A percentile compares a stretch with the other conserved stretches of the same genome.
These are phyloP conservation scores for Lasiodiplodia gonubiensis DNA, from an alignment of 2,329 filamentous ascomycete genomes.

Conservation along the genomic window DNA sequence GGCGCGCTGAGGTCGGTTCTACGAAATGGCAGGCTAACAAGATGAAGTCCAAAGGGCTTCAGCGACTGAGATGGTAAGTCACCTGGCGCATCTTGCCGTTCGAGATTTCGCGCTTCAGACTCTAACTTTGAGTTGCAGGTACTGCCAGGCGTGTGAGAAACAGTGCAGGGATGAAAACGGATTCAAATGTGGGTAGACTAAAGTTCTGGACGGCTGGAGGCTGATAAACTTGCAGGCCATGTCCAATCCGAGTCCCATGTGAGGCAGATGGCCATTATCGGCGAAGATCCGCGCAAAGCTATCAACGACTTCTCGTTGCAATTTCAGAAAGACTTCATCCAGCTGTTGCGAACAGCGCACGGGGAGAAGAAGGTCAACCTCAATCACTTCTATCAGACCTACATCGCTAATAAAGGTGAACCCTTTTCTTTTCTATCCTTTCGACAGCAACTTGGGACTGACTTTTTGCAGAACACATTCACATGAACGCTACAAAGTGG, in stretches of 20 bases:
- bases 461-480: constrained; percentile 63
- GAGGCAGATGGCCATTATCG: constrained; percentile 85
- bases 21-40: constrained; percentile 92
- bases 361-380: constrained; percentile 88
- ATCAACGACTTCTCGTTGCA: constrained; percentile 83
- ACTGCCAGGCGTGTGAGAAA: constrained; percentile 79
- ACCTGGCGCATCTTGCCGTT: background rate
- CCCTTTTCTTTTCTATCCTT: background rate
- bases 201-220: too few relatives aligned
- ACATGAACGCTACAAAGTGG: constrained; percentile 95
- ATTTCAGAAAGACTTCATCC: constrained; percentile 80
- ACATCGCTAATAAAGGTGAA: constrained; percentile 68
- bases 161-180: constrained; percentile 86
- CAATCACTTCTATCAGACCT: constrained; percentile 95
- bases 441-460: background rate
- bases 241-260: constrained; percentile 73
- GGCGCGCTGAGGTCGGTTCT: constrained; percentile 87
- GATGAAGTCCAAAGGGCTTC: constrained; percentile 79
- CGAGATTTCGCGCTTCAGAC: background rate
- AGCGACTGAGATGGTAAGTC: constrained; percentile 76
- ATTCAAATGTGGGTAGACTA: constrained; percentile 65
- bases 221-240: too few relatives aligned
- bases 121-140: constrained; percentile 45
- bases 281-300: constrained; percentile 82
- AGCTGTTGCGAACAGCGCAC: constrained; percentile 79